Conservation (phyloP, 352 stramenopile species). For the Globisporangium perplexum region DNA sequence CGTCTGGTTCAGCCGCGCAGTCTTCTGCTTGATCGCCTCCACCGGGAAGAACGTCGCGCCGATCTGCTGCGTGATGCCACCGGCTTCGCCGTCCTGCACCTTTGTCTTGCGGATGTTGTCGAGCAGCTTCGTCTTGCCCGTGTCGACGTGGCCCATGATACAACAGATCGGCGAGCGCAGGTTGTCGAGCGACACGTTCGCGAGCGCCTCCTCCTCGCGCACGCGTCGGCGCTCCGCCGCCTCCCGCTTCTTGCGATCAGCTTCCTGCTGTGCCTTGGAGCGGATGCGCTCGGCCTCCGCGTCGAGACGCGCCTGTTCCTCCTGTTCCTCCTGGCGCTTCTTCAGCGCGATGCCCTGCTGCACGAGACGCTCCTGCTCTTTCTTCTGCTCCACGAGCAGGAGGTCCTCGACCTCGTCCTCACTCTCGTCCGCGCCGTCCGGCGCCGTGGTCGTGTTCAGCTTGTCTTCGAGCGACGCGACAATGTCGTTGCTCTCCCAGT, state of each 20-base stretch:
- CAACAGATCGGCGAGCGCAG: conserved; percentile 98
- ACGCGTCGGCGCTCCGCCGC: conserved; percentile 60
- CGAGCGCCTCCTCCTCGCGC: conserved; percentile 71
- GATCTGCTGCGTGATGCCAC: conserved; percentile 99
- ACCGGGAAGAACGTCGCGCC: conserved; percentile 94
- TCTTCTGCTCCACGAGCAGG: conserved; percentile 92
- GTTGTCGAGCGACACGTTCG: conserved; percentile 90
- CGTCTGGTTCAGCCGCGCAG: conserved; percentile 60
- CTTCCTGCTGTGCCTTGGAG: conserved; percentile 83
- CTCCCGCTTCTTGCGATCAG: conserved; percentile 80
- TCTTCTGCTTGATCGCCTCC: conserved; percentile 90
- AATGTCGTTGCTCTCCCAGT: conserved; percentile 77
- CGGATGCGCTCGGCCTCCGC: conserved; percentile 57
- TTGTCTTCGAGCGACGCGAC: conserved; percentile 79
- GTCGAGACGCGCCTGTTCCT: conserved; percentile 58
- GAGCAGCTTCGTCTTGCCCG: conserved; percentile 99
- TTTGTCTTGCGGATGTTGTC: conserved; percentile 99
- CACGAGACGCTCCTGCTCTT: conserved; percentile 90
- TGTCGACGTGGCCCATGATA: conserved; percentile 99
- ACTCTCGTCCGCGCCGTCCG: conserved; percentile 46
- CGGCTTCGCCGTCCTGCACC: conserved; percentile 91
- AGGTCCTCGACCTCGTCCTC: conserved; percentile 91
- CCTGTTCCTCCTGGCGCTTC: conserved; percentile 90
- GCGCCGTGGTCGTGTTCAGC: conserved; percentile 37
- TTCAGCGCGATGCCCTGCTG: conserved; percentile 92